These are phyloP conservation scores for Fusarium multiceps DNA, from an alignment of 2,329 filamentous ascomycete genomes.

Conservation along the genomic window DNA sequence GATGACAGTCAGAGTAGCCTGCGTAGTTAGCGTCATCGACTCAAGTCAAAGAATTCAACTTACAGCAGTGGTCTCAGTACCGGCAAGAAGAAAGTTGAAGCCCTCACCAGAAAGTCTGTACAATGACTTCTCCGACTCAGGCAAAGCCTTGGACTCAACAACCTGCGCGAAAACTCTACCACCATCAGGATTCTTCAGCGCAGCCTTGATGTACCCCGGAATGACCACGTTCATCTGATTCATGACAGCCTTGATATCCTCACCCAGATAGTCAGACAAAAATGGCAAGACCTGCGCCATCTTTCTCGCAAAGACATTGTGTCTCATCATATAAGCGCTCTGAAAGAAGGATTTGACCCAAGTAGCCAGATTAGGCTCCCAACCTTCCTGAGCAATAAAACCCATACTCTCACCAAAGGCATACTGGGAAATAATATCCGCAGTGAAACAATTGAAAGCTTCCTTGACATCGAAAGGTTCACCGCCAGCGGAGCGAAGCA, in stretches of 20 bases:
- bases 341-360: conserved; percentile 50
- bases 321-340: conserved; percentile 50
- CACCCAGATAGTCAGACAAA: conserved; percentile 20
- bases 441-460: conserved; percentile 54
- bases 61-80: conserved; percentile 54
- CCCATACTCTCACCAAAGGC: conserved; percentile 54
- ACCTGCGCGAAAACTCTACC: conserved; percentile 35
- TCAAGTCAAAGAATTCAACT: not conserved
- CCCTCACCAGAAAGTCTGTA: conserved; percentile 54
- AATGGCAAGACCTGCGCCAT: conserved; percentile 17
- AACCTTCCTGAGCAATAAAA: conserved; percentile 45
- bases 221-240: conserved; percentile 32
- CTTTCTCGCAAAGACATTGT: conserved; percentile 46
- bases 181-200: conserved; percentile 18
- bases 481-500: conserved; percentile 43
- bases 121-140: conserved; percentile 52
- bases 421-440: conserved; percentile 54
- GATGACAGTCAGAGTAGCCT: conserved; percentile 49
- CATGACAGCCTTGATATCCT: conserved; percentile 31
- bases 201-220: conserved; percentile 14
- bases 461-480: conserved; percentile 50
- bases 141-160: conserved; percentile 42
- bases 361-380: conserved; percentile 53
- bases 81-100: conserved; percentile 51
- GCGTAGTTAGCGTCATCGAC: not conserved